These are phyloP conservation scores for Trametes sp. DNA, from an alignment of 1,284 basidiomycete species.

Conservation along the genomic window DNA sequence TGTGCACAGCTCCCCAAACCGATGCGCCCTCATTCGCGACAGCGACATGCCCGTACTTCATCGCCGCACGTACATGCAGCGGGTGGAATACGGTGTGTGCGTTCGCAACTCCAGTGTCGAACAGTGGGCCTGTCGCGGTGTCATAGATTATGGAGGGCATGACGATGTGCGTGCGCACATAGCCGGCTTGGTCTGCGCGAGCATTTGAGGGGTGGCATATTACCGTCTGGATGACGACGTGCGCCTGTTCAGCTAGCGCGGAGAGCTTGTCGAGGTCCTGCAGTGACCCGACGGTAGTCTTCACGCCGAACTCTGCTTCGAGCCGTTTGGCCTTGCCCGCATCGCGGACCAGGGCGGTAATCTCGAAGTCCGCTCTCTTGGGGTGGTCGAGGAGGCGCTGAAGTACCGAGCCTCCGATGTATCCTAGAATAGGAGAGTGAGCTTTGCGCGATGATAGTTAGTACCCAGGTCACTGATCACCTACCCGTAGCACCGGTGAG, in stretches of 20 bases:
- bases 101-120: constrained; percentile 17
- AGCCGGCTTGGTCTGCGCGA: constrained; percentile 49
- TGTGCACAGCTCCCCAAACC: constrained; percentile 39
- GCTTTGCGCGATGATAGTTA: not conserved
- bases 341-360: constrained; percentile 36
- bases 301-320: constrained; percentile 29
- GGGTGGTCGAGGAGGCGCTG: constrained; percentile 34
- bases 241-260: constrained; percentile 27
- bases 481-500: constrained; percentile 19
- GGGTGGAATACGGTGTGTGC: constrained; percentile 45
- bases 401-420: constrained; percentile 36
- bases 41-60: constrained; percentile 44
- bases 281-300: constrained; percentile 34
- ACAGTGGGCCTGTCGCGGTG: constrained; percentile 2
- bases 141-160: constrained; percentile 37
- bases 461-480: too few relatives aligned
- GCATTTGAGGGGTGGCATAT: too few relatives aligned
- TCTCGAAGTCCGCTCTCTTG: constrained; percentile 28
- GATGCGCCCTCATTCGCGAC: constrained; percentile 38
- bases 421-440: constrained; percentile 26
- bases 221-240: constrained; percentile 57
- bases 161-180: constrained; percentile 46
- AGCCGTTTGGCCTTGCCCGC: constrained; percentile 35
- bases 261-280: constrained; percentile 29
- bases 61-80: constrained; percentile 32